Base-by-base conservation (phyloP, 1,284 basidiomycete genomes). In the Papiliotrema nemorosa region DNA sequence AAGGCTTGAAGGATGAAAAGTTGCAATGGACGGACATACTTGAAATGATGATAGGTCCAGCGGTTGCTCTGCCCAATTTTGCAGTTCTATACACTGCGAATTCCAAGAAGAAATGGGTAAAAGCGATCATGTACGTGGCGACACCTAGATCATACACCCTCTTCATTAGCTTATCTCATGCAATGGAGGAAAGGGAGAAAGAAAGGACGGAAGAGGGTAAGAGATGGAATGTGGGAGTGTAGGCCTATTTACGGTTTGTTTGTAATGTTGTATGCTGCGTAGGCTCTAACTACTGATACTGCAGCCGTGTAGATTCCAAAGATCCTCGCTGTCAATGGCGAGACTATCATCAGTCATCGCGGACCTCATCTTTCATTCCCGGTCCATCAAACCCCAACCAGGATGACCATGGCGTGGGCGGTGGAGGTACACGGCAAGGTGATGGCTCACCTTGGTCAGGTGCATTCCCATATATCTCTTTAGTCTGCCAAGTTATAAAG, bases 111-210 rank as follows among this genome's bases (percentile, higher is more conserved):
- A 96, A 97, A 77, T 98, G 94, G 12, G 79, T 82, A 58, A 93
- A 87, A 0, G 91, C 93, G 62, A 97, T 84, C 54, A 89, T 81
- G 75, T 93, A 97, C 31, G 88, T 87, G 68, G 87, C 80, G 56
- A 94, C 76, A 16, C 89, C 82, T 72, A 97, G 84, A 70, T 94
- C 85, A 76, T 97, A 98, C 22, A 90, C 75, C n/a, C 91, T 94
- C 13, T 25, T 7, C 7, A 31, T 31, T 31, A 31, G 29, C 29
- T 14, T 31, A 7, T 7, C 29, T 7, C 14, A 31, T 31, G n/a
- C 29, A 14, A 7, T 31, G 29, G 29, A 31, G 29, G 14, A 31
- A 14, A 31, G 14, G 14, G 9, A 31, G 29, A 7, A 14, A 14
- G 29, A 14, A 31, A 31, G 29, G 29, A 14, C 7, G 14, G 7